phyloP scores from a whole-genome alignment of 2,329 filamentous ascomycete species.

The Drechslerella dactyloides region DNA sequence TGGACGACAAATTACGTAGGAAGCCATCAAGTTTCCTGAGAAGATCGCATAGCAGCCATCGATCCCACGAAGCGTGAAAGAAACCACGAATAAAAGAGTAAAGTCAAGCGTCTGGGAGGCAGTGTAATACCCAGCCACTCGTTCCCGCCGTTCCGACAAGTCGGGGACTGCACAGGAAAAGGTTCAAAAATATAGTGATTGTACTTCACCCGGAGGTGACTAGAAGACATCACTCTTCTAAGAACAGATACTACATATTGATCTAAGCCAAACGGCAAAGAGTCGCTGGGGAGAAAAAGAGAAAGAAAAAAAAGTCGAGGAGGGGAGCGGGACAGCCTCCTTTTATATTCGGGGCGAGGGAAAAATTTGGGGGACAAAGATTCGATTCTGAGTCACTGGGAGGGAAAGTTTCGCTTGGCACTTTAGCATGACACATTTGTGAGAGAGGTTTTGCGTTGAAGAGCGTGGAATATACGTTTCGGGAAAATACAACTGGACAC shows the following conservation, averaged over 20 bases:
- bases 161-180: slow-evolving; percentile 6
- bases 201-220: neutral
- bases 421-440: neutral
- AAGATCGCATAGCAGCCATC: too few relatives aligned
- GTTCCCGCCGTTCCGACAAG: slow-evolving; percentile 21
- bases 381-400: neutral
- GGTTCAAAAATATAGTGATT: slow-evolving; percentile 30
- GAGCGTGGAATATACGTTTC: too few relatives aligned
- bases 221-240: slow-evolving; percentile 37
- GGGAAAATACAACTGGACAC: too few relatives aligned
- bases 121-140: slow-evolving; percentile 33
- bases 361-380: neutral
- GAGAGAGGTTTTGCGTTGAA: too few relatives aligned
- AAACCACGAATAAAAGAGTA: neutral
- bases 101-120: slow-evolving; percentile 17
- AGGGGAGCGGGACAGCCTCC: neutral
- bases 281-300: slow-evolving; percentile 13
- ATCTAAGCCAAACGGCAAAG: slow-evolving; percentile 23
- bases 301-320: slow-evolving; percentile 5
- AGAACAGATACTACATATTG: slow-evolving; percentile 36
- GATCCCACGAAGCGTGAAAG: neutral
- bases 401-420: too few relatives aligned
- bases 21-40: too few relatives aligned
- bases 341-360: slow-evolving; percentile 14
- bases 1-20: too few relatives aligned